Percentiles rank a stretch among this genome's conserved stretches.
These are phyloP conservation scores for Paramyrothecium roridum DNA, from an alignment of 2,329 filamentous ascomycete genomes.

Conservation along the genomic window DNA sequence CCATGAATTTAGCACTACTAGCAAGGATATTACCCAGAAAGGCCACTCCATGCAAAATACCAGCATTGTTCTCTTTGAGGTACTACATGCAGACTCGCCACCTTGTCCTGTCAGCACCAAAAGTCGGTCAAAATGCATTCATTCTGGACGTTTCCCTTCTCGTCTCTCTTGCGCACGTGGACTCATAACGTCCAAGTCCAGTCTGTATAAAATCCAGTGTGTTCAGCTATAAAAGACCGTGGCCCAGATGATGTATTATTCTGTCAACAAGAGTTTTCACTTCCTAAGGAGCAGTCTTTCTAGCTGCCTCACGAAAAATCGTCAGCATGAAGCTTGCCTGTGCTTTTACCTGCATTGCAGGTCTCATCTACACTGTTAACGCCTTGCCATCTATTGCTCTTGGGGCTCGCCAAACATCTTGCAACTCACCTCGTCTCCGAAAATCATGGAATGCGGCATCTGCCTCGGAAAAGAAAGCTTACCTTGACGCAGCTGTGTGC, in stretches of 20 bases:
- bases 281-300: neutral
- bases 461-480: neutral
- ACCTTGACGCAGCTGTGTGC: neutral
- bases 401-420: neutral
- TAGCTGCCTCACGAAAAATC: neutral
- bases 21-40: neutral
- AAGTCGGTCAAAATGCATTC: neutral
- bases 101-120: neutral
- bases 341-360: constrained; percentile 1
- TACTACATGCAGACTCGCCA: neutral
- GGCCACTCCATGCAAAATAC: neutral
- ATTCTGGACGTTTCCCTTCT: neutral
- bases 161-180: neutral
- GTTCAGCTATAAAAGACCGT: neutral
- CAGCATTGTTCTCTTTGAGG: neutral
- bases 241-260: neutral
- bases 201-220: neutral
- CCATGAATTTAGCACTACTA: too few species aligned
- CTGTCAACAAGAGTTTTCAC: neutral
- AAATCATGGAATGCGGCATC: constrained; percentile 1
- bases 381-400: neutral
- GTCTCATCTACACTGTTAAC: neutral
- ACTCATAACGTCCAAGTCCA: neutral
- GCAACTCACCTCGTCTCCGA: neutral
- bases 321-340: neutral